Evolutionary conservation across 306 rosid genomes (phyloP), one percentile per base, ranked within the genome.

Genomic region (Notholithocarpus densiflorus): DNA sequence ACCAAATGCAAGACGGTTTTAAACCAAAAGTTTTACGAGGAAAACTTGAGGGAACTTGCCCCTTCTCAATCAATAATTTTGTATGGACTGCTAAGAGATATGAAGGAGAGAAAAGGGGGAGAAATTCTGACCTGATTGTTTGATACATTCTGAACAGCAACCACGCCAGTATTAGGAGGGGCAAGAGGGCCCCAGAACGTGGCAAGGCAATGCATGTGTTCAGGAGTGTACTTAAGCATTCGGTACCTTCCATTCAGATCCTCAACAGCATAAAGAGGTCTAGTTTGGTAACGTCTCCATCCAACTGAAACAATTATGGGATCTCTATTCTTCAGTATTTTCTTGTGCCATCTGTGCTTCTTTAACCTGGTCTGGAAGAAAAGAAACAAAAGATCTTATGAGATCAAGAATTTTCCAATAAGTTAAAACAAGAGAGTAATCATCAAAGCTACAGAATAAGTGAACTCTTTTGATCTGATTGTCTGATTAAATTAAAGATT

Each of bases 221-320:
- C 97, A 17, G 97, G 99, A 62, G 98, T 93, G 82, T 95, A 95
- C 84, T 95, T 95, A 64, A 95, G 98, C 97, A 93, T 92, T 2
- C 96, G 96, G 71, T 87, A 89, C 87, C 97, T 93, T 78, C 98
- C 99, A 84, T 91, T 91, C 45, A 12, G 65, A 84, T 93, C 99
- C 81, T 95, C 98, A 76, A 84, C 91, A 74, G 96, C 94, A 87
- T 93, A 95, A 83, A 95, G 84, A 64, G 97, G 99, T 55, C 86
- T 86, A 68, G 97, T 95, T 84, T 95, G 99, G 85, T 92, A 95
- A 54, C 98, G 97, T 79, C 99, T 91, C 99, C 99, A 95, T 81
- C 99, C 97, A 79, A 89, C 81, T 74, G 99, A 95, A 75, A 95
- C 88, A 85, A 91, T 87, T 73, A 95, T 83, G 62, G 98, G 99